These are phyloP conservation scores for Odonthalia washingtoniensis DNA, from an alignment of 31 red algal genomes.

Conservation along the genomic window DNA sequence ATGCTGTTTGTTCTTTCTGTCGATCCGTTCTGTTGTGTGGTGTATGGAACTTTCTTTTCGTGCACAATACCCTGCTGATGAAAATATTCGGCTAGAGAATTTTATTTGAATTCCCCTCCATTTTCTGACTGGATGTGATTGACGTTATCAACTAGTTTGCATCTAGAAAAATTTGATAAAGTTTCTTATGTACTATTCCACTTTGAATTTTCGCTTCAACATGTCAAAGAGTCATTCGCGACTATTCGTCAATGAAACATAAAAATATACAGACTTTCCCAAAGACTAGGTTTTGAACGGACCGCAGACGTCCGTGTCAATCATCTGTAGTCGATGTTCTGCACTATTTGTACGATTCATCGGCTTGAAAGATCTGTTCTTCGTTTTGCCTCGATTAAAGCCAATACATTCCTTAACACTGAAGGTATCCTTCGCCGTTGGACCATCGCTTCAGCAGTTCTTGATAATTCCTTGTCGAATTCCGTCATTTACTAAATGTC, in stretches of 20 bases:
- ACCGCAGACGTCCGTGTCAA: constrained; percentile 32
- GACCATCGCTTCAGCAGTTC: neutral
- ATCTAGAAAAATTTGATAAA: neutral
- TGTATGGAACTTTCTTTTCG: no score
- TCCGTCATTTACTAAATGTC: neutral
- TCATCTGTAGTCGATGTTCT: neutral
- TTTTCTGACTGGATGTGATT: constrained; percentile 16
- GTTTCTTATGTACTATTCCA: neutral
- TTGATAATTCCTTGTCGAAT: neutral
- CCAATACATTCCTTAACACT: neutral
- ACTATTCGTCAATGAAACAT: constrained; percentile 10
- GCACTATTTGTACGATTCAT: neutral
- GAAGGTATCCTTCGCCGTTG: neutral
- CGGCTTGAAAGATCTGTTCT: neutral
- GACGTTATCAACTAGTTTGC: neutral
- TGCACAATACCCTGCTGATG: neutral
- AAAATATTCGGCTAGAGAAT: neutral
- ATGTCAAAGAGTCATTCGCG: constrained; percentile 20
- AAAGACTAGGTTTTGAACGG: neutral
- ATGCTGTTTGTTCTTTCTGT: neutral
- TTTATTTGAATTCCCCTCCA: neutral
- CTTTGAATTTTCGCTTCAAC: neutral
- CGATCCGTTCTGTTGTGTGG: neutral
- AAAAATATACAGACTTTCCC: constrained; percentile 7
- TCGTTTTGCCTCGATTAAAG: neutral